Evolutionary conservation across 345 rosid species (phyloP), one percentile per base, ranked within the genome.

Genomic region (Mallotus nudiflorus): DNA sequence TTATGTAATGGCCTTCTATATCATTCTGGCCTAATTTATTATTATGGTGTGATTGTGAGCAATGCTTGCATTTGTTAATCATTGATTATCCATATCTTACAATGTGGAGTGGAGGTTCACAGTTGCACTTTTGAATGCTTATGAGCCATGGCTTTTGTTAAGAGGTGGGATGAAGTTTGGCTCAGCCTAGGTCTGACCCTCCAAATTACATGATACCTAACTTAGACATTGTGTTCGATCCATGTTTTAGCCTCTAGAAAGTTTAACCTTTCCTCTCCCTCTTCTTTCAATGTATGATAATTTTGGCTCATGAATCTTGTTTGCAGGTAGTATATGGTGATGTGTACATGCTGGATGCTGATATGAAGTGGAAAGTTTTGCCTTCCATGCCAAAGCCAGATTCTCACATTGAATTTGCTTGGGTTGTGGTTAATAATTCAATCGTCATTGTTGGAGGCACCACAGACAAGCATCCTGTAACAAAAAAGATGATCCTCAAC

Each of bases 341-440:
- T 71, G 97, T 95, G 6, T 85, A 88, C 87, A 86, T 89, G 99
- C 85, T 95, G 66, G 99, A 90, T 77, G 84, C 85, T 65, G 90
- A 88, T 73, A 89, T 87, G 91, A 87, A 92, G 82, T 95, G 97
- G 99, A 90, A 90, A 80, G 79, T 70, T 9, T 68, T 90, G 62
- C 88, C 97, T 74, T 55, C 97, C 0, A 85, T 94, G 96, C 97
- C 91, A 52, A 94, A 94, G 75, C 93, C 99, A 0, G 89, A 92
- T 75, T 92, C 97, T 15, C 99, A 95, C 75, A 90, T 95, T 35
- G 97, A 95, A 67, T 95, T 92, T 81, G 98, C 98, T 74, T 95
- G 99, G 99, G 77, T 75, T 18, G 65, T 90, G n/a, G 97, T 92
- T 70, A 89, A 95, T 78, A 84, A 88, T 79, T 92, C 99, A 42